Conservation (phyloP, 73 alveolate species). For the Diophrys appendiculata region DNA sequence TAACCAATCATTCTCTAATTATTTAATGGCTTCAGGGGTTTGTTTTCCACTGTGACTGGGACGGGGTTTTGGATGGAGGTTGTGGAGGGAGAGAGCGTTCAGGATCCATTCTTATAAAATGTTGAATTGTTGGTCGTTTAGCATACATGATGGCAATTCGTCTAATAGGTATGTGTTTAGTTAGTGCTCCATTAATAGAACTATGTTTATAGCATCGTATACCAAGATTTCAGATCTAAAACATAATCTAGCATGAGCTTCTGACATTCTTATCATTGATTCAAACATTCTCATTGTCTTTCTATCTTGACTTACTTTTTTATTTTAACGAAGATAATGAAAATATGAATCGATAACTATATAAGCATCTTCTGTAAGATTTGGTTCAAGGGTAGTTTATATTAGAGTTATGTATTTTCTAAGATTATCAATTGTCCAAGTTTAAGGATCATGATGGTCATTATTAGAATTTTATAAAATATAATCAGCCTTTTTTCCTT, state of each 20-base stretch:
- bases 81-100: no score
- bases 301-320: conserved; percentile 52
- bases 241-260: conserved; percentile 85
- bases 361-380: conserved; percentile 68
- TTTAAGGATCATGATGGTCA: conserved; percentile 10
- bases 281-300: conserved; percentile 77
- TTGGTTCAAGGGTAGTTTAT: conserved; percentile 61
- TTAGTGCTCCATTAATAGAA: conserved; percentile 69
- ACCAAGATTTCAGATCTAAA: conserved; percentile 58
- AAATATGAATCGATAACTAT: conserved; percentile 55
- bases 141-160: background rate
- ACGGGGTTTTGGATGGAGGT: no score
- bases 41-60: no score
- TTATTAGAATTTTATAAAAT: conserved; percentile 27
- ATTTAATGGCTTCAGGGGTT: no score
- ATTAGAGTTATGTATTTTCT: conserved; percentile 60
- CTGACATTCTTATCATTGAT: conserved; percentile 70
- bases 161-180: conserved; percentile 9
- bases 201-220: conserved; percentile 75
- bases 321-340: conserved; percentile 42
- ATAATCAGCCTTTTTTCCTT: conserved; percentile 60
- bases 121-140: background rate
- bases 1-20: no score
- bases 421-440: conserved; percentile 49
- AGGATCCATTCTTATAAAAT: no score